Evolutionary conservation across 2,329 filamentous ascomycete species (phyloP).

Genomic region (Aureobasidium sp.): DNA sequence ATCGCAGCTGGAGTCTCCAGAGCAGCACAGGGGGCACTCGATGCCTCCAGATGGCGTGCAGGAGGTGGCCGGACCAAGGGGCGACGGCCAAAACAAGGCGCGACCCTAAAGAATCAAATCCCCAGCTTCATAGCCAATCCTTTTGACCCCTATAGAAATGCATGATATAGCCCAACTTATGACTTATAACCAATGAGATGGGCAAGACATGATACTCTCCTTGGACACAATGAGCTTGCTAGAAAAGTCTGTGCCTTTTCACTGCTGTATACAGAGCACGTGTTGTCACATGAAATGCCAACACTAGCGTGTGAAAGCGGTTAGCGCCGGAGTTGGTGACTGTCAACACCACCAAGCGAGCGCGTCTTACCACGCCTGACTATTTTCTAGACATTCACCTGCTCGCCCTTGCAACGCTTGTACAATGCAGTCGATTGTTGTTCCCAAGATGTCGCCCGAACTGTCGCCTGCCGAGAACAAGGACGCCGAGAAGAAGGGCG

Average conservation of each 20-base stretch:
- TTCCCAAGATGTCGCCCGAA: neutral
- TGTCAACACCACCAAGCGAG: neutral
- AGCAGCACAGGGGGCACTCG: neutral
- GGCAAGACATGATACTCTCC: too few relatives aligned
- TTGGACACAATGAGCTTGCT: too few relatives aligned
- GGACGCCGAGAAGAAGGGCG: neutral
- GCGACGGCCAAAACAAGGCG: neutral
- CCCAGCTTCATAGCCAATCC: too few relatives aligned
- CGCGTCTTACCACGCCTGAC: neutral
- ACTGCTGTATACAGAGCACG: neutral
- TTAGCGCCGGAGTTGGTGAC: neutral
- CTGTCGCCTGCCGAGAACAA: neutral
- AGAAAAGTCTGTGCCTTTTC: too few relatives aligned
- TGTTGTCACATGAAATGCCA: neutral
- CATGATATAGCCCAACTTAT: too few relatives aligned
- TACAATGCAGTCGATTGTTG: too few relatives aligned
- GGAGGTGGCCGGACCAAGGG: neutral
- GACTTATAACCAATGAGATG: too few relatives aligned
- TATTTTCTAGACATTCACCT: too few relatives aligned
- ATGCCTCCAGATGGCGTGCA: neutral
- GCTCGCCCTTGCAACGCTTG: neutral
- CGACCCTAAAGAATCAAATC: neutral
- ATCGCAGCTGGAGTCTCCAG: neutral
- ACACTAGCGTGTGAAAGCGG: neutral
- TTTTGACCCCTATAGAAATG: too few relatives aligned